phyloP scores from a whole-genome alignment of 495 filamentous ascomycete genomes.

The Penicillium waksmanii region DNA sequence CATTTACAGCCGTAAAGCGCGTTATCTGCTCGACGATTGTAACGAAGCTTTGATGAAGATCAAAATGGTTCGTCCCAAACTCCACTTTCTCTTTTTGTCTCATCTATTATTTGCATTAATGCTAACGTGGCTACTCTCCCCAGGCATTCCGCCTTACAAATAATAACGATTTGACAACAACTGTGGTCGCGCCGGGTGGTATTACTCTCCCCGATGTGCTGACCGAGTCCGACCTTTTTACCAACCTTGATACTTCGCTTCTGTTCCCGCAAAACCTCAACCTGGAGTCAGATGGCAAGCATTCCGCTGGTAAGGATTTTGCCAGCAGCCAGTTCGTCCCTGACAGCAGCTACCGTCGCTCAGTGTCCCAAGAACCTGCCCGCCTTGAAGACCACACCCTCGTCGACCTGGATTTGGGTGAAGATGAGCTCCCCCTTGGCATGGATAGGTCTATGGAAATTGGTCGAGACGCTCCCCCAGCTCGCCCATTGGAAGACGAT shows the following conservation, averaged over 20 bases:
- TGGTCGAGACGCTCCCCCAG: constrained; percentile 75
- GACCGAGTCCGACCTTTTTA: constrained; percentile 85
- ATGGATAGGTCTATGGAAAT: constrained; percentile 75
- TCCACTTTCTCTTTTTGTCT: not conserved
- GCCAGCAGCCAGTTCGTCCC: constrained; percentile 75
- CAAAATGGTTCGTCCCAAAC: constrained; percentile 79
- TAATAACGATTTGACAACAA: constrained; percentile 78
- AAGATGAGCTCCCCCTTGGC: constrained; percentile 49
- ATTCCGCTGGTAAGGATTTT: constrained; percentile 57
- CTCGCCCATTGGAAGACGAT: constrained; percentile 70
- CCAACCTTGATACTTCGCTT: constrained; percentile 73
- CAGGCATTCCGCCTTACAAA: constrained; percentile 79
- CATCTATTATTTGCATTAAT: not conserved
- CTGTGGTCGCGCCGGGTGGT: constrained; percentile 65
- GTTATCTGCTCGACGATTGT: constrained; percentile 95
- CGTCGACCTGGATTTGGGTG: constrained; percentile 56
- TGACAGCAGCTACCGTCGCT: constrained; percentile 58
- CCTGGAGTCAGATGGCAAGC: constrained; percentile 60
- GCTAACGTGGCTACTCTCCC: constrained; percentile 30
- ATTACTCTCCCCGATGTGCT: constrained; percentile 85
- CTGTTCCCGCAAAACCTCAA: constrained; percentile 68
- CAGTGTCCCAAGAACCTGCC: constrained; percentile 52
- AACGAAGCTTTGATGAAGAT: constrained; percentile 97
- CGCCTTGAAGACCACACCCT: constrained; percentile 53
- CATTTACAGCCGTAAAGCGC: constrained; percentile 96